These are phyloP conservation scores for Schizothecium vesticola DNA, from an alignment of 495 filamentous ascomycete species.

Conservation along the genomic window DNA sequence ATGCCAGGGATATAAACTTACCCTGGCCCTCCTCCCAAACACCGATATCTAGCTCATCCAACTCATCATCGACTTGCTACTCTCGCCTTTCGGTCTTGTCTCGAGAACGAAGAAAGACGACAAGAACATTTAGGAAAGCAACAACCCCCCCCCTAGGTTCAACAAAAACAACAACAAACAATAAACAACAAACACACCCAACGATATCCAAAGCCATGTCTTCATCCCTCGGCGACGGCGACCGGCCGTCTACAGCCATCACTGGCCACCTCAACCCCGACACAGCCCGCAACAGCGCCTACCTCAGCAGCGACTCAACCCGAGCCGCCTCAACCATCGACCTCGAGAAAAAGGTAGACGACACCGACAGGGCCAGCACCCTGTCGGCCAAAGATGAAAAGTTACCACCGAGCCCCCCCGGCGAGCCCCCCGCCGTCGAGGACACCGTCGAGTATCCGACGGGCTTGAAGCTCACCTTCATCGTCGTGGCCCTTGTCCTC, in stretches of 20 bases:
- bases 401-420: background rate
- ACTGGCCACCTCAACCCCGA: background rate
- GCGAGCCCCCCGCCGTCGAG: constrained; percentile 11
- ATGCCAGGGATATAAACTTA: background rate
- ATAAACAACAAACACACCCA: background rate
- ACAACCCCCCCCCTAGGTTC: background rate
- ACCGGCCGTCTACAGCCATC: background rate
- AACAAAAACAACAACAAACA: background rate
- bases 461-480: constrained; percentile 31
- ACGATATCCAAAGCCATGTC: background rate
- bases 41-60: background rate
- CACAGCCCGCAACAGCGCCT: constrained; percentile 7
- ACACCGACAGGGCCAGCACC: background rate
- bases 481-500: constrained; percentile 44
- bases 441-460: constrained; percentile 29
- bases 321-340: constrained; percentile 8
- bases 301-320: constrained; percentile 17
- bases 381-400: constrained; percentile 6
- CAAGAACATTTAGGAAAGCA: background rate
- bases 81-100: background rate
- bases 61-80: background rate
- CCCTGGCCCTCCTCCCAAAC: background rate
- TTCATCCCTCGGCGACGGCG: constrained; percentile 1
- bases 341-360: constrained; percentile 3
- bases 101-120: background rate